phyloP scores from a whole-genome alignment of 805 yeast genomes.

The Barnettozyma californica region DNA sequence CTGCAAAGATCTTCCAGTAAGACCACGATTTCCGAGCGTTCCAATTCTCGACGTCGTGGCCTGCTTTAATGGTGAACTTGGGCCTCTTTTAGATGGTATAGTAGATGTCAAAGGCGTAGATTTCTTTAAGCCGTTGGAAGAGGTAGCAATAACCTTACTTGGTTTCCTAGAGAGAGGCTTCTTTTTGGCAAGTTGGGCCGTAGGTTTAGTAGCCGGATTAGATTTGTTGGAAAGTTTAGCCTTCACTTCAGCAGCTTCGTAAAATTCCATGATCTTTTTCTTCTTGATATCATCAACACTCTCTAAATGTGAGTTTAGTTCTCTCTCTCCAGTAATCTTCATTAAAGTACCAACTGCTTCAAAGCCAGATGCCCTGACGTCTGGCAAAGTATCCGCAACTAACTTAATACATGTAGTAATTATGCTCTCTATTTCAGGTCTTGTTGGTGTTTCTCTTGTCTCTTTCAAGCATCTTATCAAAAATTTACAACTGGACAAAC shows the following conservation, averaged over 20 bases:
- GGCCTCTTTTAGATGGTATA: slow-evolving; percentile 63
- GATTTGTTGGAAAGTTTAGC: slow-evolving; percentile 31
- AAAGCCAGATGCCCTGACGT: slow-evolving; percentile 73
- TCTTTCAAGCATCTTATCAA: slow-evolving; percentile 57
- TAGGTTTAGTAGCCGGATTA: slow-evolving; percentile 19
- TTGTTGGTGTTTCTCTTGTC: slow-evolving; percentile 43
- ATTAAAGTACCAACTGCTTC: slow-evolving; percentile 75
- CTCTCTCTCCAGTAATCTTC: slow-evolving; percentile 77
- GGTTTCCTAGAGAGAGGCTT: slow-evolving; percentile 10
- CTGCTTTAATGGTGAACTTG: slow-evolving; percentile 61
- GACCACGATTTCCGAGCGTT: slow-evolving; percentile 23
- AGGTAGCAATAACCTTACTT: slow-evolving; percentile 6
- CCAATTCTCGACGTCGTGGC: slow-evolving; percentile 23
- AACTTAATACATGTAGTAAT: slow-evolving; percentile 53
- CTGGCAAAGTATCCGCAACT: slow-evolving; percentile 79
- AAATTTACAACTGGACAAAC: slow-evolving; percentile 62
- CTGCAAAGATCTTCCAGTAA: slow-evolving; percentile 39
- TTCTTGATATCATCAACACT: slow-evolving; percentile 74
- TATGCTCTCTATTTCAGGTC: slow-evolving; percentile 50
- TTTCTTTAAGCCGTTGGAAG: slow-evolving; percentile 13
- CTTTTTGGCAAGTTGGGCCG: slow-evolving; percentile 11
- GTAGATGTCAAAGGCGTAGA: slow-evolving; percentile 21
- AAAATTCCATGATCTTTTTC: slow-evolving; percentile 59
- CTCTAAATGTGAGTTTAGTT: slow-evolving; percentile 52
- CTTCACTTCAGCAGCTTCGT: slow-evolving; percentile 49